Percentiles rank a stretch among this genome's conserved stretches.
These are phyloP conservation scores for Delonix regia DNA, from an alignment of 306 rosid genomes.

Conservation along the genomic window DNA sequence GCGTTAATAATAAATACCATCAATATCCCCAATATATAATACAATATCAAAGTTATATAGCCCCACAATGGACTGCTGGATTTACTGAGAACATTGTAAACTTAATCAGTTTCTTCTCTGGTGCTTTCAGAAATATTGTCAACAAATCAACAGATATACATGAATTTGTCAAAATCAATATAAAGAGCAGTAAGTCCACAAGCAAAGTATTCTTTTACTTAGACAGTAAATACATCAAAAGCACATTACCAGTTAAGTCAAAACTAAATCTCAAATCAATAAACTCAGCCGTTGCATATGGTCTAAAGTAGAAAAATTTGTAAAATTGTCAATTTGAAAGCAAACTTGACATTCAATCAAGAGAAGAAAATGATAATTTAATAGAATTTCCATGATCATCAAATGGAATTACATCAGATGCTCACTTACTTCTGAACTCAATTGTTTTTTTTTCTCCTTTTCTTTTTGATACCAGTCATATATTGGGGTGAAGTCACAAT, in stretches of 20 bases:
- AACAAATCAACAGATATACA: background rate
- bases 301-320: background rate
- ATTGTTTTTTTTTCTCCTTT: slow-evolving; percentile 92
- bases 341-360: slow-evolving; percentile 2
- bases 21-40: background rate
- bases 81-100: slow-evolving; percentile 5
- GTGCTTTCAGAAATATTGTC: background rate
- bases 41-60: background rate
- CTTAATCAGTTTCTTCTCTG: slow-evolving; percentile 9
- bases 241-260: slow-evolving; percentile 16
- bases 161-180: background rate
- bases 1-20: background rate
- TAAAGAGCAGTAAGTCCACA: background rate
- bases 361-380: background rate
- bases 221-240: background rate
- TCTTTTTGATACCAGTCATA: slow-evolving; percentile 86
- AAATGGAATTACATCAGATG: slow-evolving; percentile 23
- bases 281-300: background rate
- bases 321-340: background rate
- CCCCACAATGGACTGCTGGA: background rate
- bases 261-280: background rate
- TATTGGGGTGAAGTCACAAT: slow-evolving; percentile 90
- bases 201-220: background rate
- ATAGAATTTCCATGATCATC: slow-evolving; percentile 21
- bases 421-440: slow-evolving; percentile 81